Evolutionary conservation across 768 basidiomycete genomes (phyloP), one percentile per base, ranked within the genome.

Genomic region (Podaxis pistillaris): DNA sequence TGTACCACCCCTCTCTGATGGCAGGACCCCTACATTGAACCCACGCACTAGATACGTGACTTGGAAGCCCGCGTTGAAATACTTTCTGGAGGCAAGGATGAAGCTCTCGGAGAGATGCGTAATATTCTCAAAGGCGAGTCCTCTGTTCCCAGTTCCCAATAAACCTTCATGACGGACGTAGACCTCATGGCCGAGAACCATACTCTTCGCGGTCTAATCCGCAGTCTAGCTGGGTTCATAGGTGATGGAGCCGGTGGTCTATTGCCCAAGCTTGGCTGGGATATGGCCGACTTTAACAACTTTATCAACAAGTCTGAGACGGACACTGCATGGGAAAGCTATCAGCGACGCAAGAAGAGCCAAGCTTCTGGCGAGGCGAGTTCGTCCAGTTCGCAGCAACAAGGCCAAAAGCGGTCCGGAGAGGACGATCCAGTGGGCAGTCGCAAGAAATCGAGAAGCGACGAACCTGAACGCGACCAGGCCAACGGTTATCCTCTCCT

Each of bases 31-130:
- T 46, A 50, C 36, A 49, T 19, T 37, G 44, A 36, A 36, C 41
- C 44, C 40, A 28, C 24, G 17, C 5, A 8, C 15, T 68, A 97
- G 93, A 95, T 97, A 74, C 91, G 94, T 22, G 95, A 97, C 75
- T 86, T 97, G 40, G 95, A 97, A 76, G 94, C 94, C 19, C 86
- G 92, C 50, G 93, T 97, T n/a, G 94, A 96, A 75, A 88, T 97
- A 7, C 83, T 97, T 17, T 96, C 94, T 4, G 94, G 93, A 19
- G 92, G 91, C 46, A 89, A 94, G 69, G 95, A 95, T 80, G 93
- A 96, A 74, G 88, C 93, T 5, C 78, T 93, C 59, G 85, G 84
- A 30, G 90, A 95, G 73, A 83, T 95, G 82, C 82, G 90, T 63
- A 88, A 90, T 66, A 88, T 96, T 54, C 75, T 95, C 49, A 91